Base-by-base conservation (phyloP, 176 grass and related monocot genomes). In the Triticum timopheevii region DNA sequence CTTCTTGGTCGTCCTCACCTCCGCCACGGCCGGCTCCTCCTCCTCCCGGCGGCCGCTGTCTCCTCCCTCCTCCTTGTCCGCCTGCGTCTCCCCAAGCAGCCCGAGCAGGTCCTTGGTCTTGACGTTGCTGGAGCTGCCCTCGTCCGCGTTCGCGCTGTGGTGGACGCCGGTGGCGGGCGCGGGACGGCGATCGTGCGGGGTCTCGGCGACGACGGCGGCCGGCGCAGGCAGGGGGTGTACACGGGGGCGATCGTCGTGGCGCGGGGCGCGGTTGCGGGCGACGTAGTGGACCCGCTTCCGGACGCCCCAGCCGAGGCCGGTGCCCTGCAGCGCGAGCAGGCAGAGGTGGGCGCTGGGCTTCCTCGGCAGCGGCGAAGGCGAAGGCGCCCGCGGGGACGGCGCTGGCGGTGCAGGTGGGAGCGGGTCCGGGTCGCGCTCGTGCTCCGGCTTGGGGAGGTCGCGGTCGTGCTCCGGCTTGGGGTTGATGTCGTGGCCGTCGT, bases 271-370 rank as follows among this genome's bases (percentile, higher is more conserved):
- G 69, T 78, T 27, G 67, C 69, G 50, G 5, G 79, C 42, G 22
- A 87, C 76, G 85, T 90, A 91, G 40, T 54, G 81, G 15, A 89
- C 90, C 45, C 83, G 91, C 78, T 81, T 79, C 19, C 88, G 76
- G 3, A 72, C 84, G 35, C 93, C 96, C 96, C 96, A 98, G 0
- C 82, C 42, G 16, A 87, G 22, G 65, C 66, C 65, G 67, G 81
- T 65, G 74, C 88, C 61, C 79, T 88, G 83, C 42, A 94, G 73
- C 13, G 86, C 45, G 30, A 79, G 56, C 3, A 63, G 56, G 73
- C 73, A 76, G 73, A 76, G 73, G 73, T 76, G 73, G 44, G 73
- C 45, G 45, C 19, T 27, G 28, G 27, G 34, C 36, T 24, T 24
- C 10, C 4, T 5, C 8, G 47, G 66, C 70, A 1, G 35, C 17